Percentiles rank a stretch among this genome's conserved stretches.
phyloP scores from a whole-genome alignment of 140 eudicot genomes.

The Anethum foeniculum region DNA sequence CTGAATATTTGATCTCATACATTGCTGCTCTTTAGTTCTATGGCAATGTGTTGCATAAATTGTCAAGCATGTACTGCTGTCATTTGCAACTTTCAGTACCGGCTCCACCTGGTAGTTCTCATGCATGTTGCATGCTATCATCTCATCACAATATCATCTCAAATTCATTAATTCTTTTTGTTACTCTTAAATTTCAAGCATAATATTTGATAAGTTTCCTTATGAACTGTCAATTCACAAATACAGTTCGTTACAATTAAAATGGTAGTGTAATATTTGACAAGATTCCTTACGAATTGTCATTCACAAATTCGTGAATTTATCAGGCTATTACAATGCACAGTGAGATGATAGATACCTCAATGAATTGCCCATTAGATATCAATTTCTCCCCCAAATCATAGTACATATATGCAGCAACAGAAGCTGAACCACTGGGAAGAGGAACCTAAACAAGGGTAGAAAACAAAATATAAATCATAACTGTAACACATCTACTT shows the following conservation, averaged over 20 bases:
- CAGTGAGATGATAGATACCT: slow-evolving; percentile 42
- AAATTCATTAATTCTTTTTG: neutral
- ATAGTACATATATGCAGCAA: slow-evolving; percentile 60
- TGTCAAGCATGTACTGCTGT: neutral
- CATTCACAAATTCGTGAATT: neutral
- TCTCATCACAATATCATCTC: neutral
- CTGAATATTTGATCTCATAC: neutral
- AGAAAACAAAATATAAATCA: neutral
- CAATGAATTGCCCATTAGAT: slow-evolving; percentile 48
- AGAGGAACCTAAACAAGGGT: slow-evolving; percentile 46
- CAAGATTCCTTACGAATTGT: neutral
- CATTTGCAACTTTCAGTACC: neutral
- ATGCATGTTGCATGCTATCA: neutral
- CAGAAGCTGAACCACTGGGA: slow-evolving; percentile 43
- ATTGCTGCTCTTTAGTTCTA: neutral
- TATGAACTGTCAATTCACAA: neutral
- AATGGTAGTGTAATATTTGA: neutral
- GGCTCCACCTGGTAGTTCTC: slow-evolving; percentile 2
- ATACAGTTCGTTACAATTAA: neutral
- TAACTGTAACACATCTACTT: neutral
- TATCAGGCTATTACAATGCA: neutral
- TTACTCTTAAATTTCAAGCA: neutral
- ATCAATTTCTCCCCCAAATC: slow-evolving; percentile 57
- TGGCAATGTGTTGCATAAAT: neutral
- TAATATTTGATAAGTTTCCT: neutral